A percentile compares a stretch with the other conserved stretches of the same genome.
Conservation (phyloP, 1,139 yeast genomes). For the Magnusiomyces suaveolens region DNA sequence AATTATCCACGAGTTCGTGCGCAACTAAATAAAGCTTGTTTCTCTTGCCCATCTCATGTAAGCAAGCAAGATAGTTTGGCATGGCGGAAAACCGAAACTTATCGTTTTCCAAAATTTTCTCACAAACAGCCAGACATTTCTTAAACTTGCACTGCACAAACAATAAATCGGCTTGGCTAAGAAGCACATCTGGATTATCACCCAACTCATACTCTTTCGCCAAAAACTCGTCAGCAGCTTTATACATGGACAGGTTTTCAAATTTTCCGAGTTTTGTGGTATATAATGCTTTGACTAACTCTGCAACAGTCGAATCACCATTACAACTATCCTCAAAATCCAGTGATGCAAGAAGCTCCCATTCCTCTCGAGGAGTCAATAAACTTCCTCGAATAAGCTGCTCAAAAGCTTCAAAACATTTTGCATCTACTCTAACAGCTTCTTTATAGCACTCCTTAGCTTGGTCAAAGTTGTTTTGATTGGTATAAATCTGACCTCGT, state of each 20-base stretch:
- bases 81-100: conserved; percentile 57
- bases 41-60: conserved; percentile 75
- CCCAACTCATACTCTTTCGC: conserved; percentile 63
- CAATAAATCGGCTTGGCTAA: conserved; percentile 60
- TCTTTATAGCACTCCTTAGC: conserved; percentile 87
- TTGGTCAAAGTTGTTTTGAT: conserved; percentile 72
- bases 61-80: conserved; percentile 74
- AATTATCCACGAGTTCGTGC: conserved; percentile 77
- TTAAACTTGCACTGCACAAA: conserved; percentile 74
- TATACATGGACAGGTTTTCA: conserved; percentile 47
- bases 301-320: conserved; percentile 49
- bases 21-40: conserved; percentile 73
- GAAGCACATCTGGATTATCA: conserved; percentile 58
- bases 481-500: conserved; percentile 74
- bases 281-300: conserved; percentile 65
- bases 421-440: conserved; percentile 79
- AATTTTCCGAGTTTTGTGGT: conserved; percentile 69
- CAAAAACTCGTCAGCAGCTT: conserved; percentile 58
- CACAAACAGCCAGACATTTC: conserved; percentile 68
- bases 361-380: conserved; percentile 73
- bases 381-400: conserved; percentile 65
- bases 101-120: conserved; percentile 48
- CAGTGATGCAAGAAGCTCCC: conserved; percentile 62
- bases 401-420: conserved; percentile 88
- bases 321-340: conserved; percentile 56